Conservation (phyloP, 352 stramenopile species). For the Globisporangium carolinianum region DNA sequence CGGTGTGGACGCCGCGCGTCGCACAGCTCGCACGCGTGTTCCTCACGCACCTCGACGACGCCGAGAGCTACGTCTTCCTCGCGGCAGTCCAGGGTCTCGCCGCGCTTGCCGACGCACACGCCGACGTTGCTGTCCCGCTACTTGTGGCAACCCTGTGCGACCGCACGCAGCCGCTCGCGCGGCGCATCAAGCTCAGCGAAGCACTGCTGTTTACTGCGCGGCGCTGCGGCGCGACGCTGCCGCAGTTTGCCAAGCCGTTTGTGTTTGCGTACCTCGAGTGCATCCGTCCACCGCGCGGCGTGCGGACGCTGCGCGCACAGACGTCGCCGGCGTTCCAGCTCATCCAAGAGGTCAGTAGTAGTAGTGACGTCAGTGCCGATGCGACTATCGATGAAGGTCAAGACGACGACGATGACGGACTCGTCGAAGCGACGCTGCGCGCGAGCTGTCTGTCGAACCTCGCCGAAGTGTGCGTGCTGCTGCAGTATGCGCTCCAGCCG, state of each 20-base stretch:
- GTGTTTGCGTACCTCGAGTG: conserved; percentile 79
- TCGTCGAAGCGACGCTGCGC: conserved; percentile 56
- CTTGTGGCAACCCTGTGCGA: conserved; percentile 49
- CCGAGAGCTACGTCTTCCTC: conserved; percentile 83
- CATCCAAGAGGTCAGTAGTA: conserved; percentile 40
- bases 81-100: conserved; percentile 70
- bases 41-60: conserved; percentile 52
- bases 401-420: conserved; percentile 13
- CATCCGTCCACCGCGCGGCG: conserved; percentile 36
- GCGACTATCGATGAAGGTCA: neutral
- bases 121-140: conserved; percentile 57
- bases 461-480: conserved; percentile 67
- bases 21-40: conserved; percentile 49
- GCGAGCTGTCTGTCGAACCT: conserved; percentile 86
- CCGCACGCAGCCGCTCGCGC: conserved; percentile 37
- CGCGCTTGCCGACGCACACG: conserved; percentile 48
- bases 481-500: conserved; percentile 66
- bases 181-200: conserved; percentile 81
- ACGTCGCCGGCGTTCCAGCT: conserved; percentile 35
- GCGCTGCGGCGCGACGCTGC: conserved; percentile 66
- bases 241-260: conserved; percentile 63
- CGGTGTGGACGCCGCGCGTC: conserved; percentile 43
- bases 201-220: conserved; percentile 73
- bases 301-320: neutral
- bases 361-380: conserved; percentile 6